These are phyloP conservation scores for Boletus coccyginus DNA, from an alignment of 768 basidiomycete species.

Conservation along the genomic window DNA sequence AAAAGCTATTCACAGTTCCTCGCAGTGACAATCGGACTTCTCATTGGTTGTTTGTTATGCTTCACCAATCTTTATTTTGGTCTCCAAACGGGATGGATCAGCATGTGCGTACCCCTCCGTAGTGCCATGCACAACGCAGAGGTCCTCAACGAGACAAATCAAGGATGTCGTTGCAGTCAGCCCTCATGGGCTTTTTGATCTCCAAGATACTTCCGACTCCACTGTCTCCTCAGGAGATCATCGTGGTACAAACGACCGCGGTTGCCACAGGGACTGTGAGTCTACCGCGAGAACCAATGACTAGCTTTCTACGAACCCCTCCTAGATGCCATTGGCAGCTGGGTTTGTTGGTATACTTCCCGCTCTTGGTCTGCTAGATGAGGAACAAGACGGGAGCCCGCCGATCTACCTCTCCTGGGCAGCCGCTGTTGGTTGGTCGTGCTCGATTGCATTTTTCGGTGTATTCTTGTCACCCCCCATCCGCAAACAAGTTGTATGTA, in stretches of 20 bases:
- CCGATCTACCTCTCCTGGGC: constrained; percentile 75
- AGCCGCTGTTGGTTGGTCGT: constrained; percentile 80
- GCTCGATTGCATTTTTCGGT: constrained; percentile 93
- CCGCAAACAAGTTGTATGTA: constrained; percentile 85
- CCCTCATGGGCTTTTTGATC: constrained; percentile 86
- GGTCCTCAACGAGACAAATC: constrained; percentile 1
- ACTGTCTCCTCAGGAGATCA: constrained; percentile 87
- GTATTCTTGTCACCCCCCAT: constrained; percentile 97
- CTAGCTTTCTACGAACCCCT: neutral
- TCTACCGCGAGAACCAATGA: neutral
- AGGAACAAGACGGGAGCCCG: constrained; percentile 69
- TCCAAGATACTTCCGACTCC: constrained; percentile 71
- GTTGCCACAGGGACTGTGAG: constrained; percentile 81
- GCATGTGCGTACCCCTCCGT: constrained; percentile 52
- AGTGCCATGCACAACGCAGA: neutral
- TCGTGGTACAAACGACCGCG: constrained; percentile 92
- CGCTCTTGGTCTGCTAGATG: constrained; percentile 76
- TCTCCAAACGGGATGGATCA: constrained; percentile 87
- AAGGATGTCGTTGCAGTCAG: constrained; percentile 96
- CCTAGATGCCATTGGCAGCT: constrained; percentile 78
- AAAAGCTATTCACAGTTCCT: constrained; percentile 28
- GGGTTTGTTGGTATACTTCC: constrained; percentile 93
- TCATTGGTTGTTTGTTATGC: constrained; percentile 84
- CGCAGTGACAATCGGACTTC: constrained; percentile 74
- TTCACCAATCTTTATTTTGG: constrained; percentile 92